Evolutionary conservation across 495 filamentous ascomycete species (phyloP).

Genomic region (Aspergillus baeticus): DNA sequence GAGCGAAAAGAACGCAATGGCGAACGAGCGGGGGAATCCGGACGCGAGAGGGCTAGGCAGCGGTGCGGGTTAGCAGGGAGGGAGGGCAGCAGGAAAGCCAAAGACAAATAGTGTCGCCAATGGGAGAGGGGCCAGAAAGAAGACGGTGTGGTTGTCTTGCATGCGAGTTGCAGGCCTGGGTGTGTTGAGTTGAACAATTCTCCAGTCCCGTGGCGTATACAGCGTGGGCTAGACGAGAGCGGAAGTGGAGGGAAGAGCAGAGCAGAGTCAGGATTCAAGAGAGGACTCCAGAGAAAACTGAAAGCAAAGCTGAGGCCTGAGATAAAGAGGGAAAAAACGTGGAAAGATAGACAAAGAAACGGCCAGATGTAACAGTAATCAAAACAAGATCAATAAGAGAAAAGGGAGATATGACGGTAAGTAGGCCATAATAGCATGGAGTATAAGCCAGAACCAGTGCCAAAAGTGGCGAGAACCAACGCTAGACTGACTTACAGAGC

Average conservation of each 20-base stretch:
- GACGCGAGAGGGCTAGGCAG: slow-evolving; percentile 30
- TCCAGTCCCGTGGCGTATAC: slow-evolving; percentile 13
- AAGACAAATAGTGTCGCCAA: slow-evolving; percentile 16
- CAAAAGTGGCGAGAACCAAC: slow-evolving; percentile 15
- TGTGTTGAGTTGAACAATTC: slow-evolving; percentile 3
- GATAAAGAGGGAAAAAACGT: neutral
- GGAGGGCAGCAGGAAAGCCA: slow-evolving; percentile 10
- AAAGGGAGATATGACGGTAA: slow-evolving; percentile 12
- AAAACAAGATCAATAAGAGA: slow-evolving; percentile 10
- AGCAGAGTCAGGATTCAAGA: slow-evolving; percentile 8
- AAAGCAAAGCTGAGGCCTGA: neutral
- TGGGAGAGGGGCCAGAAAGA: slow-evolving; percentile 6
- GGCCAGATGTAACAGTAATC: slow-evolving; percentile 7
- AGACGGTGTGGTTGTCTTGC: slow-evolving; percentile 14
- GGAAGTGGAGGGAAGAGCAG: neutral
- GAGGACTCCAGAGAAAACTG: neutral
- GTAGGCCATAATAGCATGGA: slow-evolving; percentile 9
- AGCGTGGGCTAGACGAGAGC: neutral
- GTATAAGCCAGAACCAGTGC: neutral
- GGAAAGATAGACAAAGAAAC: slow-evolving; percentile 1
- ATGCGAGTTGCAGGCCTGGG: slow-evolving; percentile 7
- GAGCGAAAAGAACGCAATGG: slow-evolving; percentile 29
- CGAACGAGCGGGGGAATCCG: slow-evolving; percentile 37
- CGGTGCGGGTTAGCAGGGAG: slow-evolving; percentile 17
- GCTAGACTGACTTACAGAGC: slow-evolving; percentile 34